Percentiles rank a stretch among this genome's conserved stretches.
phyloP scores from a whole-genome alignment of 768 basidiomycete species.

The Mycena metata region DNA sequence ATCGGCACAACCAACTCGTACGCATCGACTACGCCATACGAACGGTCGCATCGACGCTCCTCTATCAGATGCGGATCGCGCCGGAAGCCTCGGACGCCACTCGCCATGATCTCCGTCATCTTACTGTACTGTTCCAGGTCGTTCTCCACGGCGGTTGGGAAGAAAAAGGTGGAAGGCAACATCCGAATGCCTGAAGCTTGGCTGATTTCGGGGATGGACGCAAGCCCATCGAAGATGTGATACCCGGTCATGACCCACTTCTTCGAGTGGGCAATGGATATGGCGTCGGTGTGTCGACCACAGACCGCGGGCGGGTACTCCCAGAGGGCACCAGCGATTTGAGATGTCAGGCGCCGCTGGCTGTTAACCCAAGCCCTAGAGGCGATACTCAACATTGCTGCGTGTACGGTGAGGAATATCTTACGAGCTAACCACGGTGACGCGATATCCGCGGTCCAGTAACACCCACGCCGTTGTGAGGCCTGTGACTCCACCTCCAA shows the following conservation, averaged over 20 bases:
- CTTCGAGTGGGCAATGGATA: constrained; percentile 51
- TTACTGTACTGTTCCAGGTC: constrained; percentile 6
- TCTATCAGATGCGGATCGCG: constrained; percentile 41
- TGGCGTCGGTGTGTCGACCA: constrained; percentile 53
- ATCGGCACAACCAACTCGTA: constrained; percentile 52
- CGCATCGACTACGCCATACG: constrained; percentile 50
- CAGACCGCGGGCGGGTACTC: constrained; percentile 57
- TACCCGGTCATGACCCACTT: constrained; percentile 54
- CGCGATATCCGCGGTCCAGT: constrained; percentile 52
- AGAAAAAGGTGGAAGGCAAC: constrained; percentile 53
- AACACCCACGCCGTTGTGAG: constrained; percentile 48
- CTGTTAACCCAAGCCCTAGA: constrained; percentile 14
- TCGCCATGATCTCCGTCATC: constrained; percentile 43
- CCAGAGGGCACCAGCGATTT: constrained; percentile 43
- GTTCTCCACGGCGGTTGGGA: constrained; percentile 27
- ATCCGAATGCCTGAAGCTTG: constrained; percentile 49
- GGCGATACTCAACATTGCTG: constrained; percentile 22
- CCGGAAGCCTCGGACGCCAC: constrained; percentile 45
- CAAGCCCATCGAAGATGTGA: constrained; percentile 46
- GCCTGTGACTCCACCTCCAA: constrained; percentile 27
- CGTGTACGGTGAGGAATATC: constrained; percentile 41
- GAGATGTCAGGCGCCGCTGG: constrained; percentile 11
- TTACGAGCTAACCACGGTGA: constrained; percentile 48
- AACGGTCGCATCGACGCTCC: constrained; percentile 45
- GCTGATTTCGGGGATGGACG: constrained; percentile 39